A percentile compares a stretch with the other conserved stretches of the same genome.
Conservation (phyloP, 2,329 filamentous ascomycete species). For the Westerdykella ornata region DNA sequence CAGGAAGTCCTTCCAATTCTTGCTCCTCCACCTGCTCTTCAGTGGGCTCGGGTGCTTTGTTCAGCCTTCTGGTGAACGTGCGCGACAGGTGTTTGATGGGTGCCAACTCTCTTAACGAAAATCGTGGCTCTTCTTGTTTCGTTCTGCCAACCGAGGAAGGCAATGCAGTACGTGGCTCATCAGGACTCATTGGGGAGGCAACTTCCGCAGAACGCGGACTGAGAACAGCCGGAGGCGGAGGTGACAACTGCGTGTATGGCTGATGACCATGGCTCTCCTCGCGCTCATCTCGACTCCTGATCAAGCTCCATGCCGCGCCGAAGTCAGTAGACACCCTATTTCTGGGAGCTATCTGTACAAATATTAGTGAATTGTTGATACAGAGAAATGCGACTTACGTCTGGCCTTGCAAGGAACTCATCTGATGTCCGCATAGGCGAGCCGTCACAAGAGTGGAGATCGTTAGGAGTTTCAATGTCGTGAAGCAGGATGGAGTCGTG, state of each 20-base stretch:
- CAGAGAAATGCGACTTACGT: conserved; percentile 9
- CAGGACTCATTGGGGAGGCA: conserved; percentile 21
- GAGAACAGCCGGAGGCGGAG: conserved; percentile 21
- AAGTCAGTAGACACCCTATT: conserved; percentile 27
- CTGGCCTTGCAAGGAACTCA: conserved; percentile 15
- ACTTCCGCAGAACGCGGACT: conserved; percentile 24
- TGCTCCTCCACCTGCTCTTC: conserved; percentile 10
- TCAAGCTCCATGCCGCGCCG: conserved; percentile 22
- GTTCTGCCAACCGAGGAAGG: conserved; percentile 14
- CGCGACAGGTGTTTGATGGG: conserved; percentile 1
- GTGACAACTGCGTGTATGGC: conserved; percentile 1
- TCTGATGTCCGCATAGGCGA: conserved; percentile 20
- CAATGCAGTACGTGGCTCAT: conserved; percentile 17
- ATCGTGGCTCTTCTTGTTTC: conserved; percentile 20
- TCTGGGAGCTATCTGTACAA: conserved; percentile 27
- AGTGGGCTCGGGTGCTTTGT: conserved; percentile 6
- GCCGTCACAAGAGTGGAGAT: conserved; percentile 31
- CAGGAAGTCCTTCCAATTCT: conserved; percentile 20
- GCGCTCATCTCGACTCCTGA: conserved; percentile 14
- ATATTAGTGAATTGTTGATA: conserved; percentile 4
- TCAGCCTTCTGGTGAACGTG: conserved; percentile 22
- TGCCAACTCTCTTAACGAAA: conserved; percentile 28
- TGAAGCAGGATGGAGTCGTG: conserved; percentile 32
- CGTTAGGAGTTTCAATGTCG: conserved; percentile 33
- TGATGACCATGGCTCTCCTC: not conserved